Conservation (phyloP, 129 eudicot genomes). For the Artemisia argyi region DNA sequence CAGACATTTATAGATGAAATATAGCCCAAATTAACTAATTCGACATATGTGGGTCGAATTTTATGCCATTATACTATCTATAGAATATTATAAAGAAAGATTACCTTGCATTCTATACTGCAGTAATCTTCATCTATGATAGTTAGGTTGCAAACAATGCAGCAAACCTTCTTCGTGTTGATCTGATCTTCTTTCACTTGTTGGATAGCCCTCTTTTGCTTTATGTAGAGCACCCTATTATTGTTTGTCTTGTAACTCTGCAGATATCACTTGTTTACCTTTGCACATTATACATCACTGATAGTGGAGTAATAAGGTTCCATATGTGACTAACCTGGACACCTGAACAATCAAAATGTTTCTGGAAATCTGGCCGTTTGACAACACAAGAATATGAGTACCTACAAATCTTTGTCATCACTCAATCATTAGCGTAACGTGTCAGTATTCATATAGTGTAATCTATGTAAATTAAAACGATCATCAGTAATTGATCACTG, state of each 20-base stretch:
- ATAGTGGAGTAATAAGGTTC: too few species aligned
- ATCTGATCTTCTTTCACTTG: slow-evolving; percentile 26
- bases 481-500: neutral
- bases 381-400: slow-evolving; percentile 42
- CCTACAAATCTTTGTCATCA: slow-evolving; percentile 41
- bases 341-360: slow-evolving; percentile 50
- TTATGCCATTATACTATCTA: too few species aligned
- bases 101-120: slow-evolving; percentile 53
- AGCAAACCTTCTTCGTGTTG: slow-evolving; percentile 28
- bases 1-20: too few species aligned
- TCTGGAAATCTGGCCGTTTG: slow-evolving; percentile 45
- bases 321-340: slow-evolving; percentile 39
- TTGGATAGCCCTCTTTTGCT: slow-evolving; percentile 27
- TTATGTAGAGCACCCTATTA: slow-evolving; percentile 44
- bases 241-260: slow-evolving; percentile 54
- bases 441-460: neutral
- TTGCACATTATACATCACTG: neutral
- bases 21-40: too few species aligned
- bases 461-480: neutral
- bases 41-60: too few species aligned
- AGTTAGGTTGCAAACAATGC: slow-evolving; percentile 39
- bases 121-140: slow-evolving; percentile 42
- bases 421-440: neutral
- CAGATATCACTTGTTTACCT: neutral
- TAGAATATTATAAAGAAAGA: slow-evolving; percentile 3